A percentile compares a stretch with the other conserved stretches of the same genome.
phyloP scores from a whole-genome alignment of 306 rosid genomes.

The Canavalia gladiata region DNA sequence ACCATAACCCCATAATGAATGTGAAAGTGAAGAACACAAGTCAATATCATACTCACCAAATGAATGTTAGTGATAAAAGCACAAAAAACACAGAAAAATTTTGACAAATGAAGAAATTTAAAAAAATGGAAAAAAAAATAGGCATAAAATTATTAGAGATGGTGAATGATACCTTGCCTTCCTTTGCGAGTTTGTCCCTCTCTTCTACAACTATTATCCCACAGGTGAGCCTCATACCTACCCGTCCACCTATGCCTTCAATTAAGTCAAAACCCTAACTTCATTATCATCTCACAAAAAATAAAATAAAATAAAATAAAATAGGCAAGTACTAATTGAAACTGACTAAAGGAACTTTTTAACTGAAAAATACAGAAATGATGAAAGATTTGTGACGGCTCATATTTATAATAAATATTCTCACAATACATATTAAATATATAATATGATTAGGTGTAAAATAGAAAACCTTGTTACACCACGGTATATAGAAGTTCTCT shows the following conservation, averaged over 20 bases:
- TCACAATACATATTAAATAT: background rate
- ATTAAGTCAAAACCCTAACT: conserved; percentile 29
- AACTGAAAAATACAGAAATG: background rate
- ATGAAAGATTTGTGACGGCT: conserved; percentile 1
- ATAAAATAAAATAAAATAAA: background rate
- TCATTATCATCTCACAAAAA: conserved; percentile 7
- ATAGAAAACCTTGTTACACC: conserved; percentile 83
- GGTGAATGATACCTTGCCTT: conserved; percentile 75
- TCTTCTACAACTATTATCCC: conserved; percentile 98
- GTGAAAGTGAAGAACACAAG: conserved; percentile 23
- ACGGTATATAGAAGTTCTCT: conserved; percentile 94
- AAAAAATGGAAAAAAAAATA: background rate
- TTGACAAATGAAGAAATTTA: background rate
- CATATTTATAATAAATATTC: background rate
- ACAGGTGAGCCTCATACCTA: conserved; percentile 93
- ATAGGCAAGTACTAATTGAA: background rate
- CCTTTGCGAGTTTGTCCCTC: conserved; percentile 98
- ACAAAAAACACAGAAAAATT: background rate
- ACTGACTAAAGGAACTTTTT: background rate
- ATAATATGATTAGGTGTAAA: background rate
- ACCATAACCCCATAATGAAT: conserved; percentile 25
- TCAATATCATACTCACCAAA: background rate
- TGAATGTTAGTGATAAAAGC: background rate
- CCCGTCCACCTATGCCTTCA: conserved; percentile 96
- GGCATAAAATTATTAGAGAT: background rate